A percentile compares a stretch with the other conserved stretches of the same genome.
Evolutionary conservation across 2,329 filamentous ascomycete genomes (phyloP).

Genomic region (Cryphonectria naterciae): DNA sequence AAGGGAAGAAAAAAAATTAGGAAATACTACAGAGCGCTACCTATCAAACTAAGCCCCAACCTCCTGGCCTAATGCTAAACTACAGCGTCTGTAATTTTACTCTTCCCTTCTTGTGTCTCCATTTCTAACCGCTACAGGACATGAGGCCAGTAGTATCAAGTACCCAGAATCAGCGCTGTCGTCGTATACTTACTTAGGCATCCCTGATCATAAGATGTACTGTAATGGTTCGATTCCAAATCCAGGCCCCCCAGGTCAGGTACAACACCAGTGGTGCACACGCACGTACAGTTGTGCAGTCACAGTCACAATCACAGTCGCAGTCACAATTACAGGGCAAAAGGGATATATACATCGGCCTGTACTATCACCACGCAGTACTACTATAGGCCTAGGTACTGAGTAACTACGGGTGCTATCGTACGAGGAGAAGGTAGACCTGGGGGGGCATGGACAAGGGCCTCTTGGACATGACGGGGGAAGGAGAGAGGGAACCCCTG

Average conservation of each 20-base stretch:
- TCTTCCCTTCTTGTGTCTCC: background rate
- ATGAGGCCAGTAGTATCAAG: too few relatives aligned
- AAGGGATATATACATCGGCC: background rate
- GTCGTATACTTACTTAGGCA: background rate
- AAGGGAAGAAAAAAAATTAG: background rate
- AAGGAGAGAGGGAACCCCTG: background rate
- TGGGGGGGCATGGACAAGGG: background rate
- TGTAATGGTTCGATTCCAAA: background rate
- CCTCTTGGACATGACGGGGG: background rate
- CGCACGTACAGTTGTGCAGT: slow-evolving; percentile 13
- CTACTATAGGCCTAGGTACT: background rate
- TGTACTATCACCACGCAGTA: background rate
- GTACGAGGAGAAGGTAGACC: background rate
- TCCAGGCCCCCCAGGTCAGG: background rate
- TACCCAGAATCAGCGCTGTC: background rate
- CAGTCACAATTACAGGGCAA: slow-evolving; percentile 15
- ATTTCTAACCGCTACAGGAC: background rate
- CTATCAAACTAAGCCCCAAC: background rate
- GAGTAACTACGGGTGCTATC: background rate
- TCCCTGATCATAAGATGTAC: background rate
- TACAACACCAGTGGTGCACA: background rate
- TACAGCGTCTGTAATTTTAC: background rate
- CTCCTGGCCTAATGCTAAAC: background rate
- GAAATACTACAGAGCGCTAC: background rate
- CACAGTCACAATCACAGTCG: slow-evolving; percentile 6